Evolutionary conservation across 1,284 basidiomycete species (phyloP), one percentile per base, ranked within the genome.

Genomic region (Naganishia sp.): DNA sequence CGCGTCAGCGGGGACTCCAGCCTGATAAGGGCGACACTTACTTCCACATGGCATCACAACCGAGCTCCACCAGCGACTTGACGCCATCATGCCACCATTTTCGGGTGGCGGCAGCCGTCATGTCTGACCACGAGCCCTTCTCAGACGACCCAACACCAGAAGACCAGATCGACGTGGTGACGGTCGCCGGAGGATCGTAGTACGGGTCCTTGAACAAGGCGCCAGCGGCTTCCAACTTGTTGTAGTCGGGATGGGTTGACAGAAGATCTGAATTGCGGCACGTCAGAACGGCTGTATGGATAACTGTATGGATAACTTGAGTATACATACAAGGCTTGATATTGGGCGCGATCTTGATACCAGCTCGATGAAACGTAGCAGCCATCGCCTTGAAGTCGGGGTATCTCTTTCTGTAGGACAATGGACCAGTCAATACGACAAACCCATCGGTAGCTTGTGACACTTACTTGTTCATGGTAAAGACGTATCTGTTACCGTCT

Each of bases 11-110:
- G 47, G 47, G 2, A 45, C 23, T 51, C 11, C 46, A n/a, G 35
- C 15, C 21, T 25, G 10, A 23, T 21, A 32, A 47, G 7, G 9
- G 53, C 41, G 7, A 18, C 1, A 72, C 77, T 71, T 68, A 78
- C 77, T 81, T 80, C 79, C 80, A 81, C 71, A 80, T 77, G 42
- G 76, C 76, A 67, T 81, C 80, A 17, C 77, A 74, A 7, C 81
- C 81, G 7, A 76, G 69, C 46, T 76, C 75, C 47, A 81, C 76
- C 11, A 82, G 69, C 13, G 69, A 70, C 49, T 73, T 68, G 9
- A 80, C 79, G 23, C 80, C 81, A 18, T 75, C 72, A 7, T 73
- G 72, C 81, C 81, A 81, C 80, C 81, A 82, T n/a, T 75, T 66
- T 10, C 79, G 65, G 0, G 79, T 78, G 0, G 69, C 77, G 50